phyloP scores from a whole-genome alignment of 73 alveolate genomes.

The Breviolum minutum region DNA sequence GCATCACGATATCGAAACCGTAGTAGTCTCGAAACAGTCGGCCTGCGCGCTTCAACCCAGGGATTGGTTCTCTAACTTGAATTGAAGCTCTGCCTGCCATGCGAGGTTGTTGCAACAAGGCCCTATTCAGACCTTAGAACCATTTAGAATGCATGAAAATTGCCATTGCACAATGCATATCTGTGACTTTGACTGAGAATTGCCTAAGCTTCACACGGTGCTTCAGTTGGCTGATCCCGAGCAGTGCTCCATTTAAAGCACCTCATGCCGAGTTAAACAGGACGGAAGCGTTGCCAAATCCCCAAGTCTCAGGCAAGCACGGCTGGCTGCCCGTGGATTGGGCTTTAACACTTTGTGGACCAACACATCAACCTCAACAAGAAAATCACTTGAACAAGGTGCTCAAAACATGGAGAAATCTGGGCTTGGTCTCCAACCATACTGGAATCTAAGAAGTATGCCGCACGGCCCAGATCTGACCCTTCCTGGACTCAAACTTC shows the following conservation, averaged over 20 bases:
- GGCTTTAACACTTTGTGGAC: background rate
- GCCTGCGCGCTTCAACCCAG: background rate
- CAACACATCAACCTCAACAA: background rate
- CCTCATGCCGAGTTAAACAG: background rate
- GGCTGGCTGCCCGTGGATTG: background rate
- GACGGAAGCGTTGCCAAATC: background rate
- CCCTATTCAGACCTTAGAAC: constrained; percentile 23
- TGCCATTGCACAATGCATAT: background rate
- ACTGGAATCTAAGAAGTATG: constrained; percentile 49
- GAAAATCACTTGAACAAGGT: no score
- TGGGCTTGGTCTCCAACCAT: background rate
- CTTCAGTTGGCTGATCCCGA: constrained; percentile 54
- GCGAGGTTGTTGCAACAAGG: constrained; percentile 61
- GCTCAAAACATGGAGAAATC: background rate
- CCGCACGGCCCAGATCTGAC: constrained; percentile 49
- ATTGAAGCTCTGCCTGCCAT: constrained; percentile 16
- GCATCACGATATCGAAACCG: constrained; percentile 45
- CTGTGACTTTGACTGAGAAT: background rate
- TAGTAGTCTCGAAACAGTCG: constrained; percentile 56
- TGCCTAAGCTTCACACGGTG: constrained; percentile 5
- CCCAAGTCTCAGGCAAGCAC: background rate
- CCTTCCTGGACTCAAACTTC: constrained; percentile 39
- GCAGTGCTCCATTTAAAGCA: constrained; percentile 22
- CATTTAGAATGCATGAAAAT: no score
- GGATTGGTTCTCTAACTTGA: background rate